A percentile compares a stretch with the other conserved stretches of the same genome.
These are phyloP conservation scores for Tolypocladium album DNA, from an alignment of 2,329 filamentous ascomycete species.

Conservation along the genomic window DNA sequence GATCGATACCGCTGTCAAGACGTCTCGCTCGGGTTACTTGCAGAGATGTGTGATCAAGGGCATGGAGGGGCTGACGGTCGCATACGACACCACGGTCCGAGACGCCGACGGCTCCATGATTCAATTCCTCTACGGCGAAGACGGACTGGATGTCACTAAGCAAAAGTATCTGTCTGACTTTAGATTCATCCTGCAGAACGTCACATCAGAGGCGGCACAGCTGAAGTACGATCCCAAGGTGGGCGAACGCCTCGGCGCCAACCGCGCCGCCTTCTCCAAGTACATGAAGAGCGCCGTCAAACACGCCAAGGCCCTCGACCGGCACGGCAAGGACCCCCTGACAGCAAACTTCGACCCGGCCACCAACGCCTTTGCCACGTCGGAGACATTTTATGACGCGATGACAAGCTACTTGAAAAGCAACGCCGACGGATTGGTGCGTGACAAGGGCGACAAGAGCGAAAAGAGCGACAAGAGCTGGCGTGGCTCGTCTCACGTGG, in stretches of 20 bases:
- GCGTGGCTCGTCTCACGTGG: conserved; percentile 19
- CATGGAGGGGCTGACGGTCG: conserved; percentile 87
- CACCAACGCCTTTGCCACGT: conserved; percentile 73
- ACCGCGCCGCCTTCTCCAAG: conserved; percentile 53
- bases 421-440: conserved; percentile 55
- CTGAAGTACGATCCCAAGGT: conserved; percentile 53
- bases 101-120: conserved; percentile 89
- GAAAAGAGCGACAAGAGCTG: conserved; percentile 22
- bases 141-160: conserved; percentile 88
- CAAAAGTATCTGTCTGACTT: conserved; percentile 87
- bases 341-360: conserved; percentile 64
- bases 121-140: conserved; percentile 94
- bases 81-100: conserved; percentile 89
- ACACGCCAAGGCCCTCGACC: conserved; percentile 46
- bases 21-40: conserved; percentile 89
- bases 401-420: conserved; percentile 68
- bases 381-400: conserved; percentile 69
- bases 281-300: conserved; percentile 77
- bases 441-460: conserved; percentile 28
- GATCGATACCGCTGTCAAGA: conserved; percentile 98
- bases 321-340: conserved; percentile 62
- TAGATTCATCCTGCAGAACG: conserved; percentile 79
- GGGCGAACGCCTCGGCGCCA: conserved; percentile 33
- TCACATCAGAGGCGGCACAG: conserved; percentile 67
- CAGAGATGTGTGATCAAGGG: conserved; percentile 97